Conservation (phyloP, 1,139 yeast genomes). For the Candida tropicalis region DNA sequence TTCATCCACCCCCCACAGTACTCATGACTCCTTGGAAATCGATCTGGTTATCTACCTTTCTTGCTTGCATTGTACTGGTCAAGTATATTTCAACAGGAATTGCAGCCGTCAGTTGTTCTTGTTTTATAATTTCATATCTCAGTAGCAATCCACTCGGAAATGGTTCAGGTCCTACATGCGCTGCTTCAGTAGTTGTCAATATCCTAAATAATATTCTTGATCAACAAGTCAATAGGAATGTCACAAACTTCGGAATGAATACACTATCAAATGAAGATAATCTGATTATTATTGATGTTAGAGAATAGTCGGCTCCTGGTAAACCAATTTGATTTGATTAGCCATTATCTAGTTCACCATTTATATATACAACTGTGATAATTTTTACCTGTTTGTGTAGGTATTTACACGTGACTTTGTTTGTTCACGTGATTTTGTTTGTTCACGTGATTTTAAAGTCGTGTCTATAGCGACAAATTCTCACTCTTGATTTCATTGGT, state of each 20-base stretch:
- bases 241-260: neutral
- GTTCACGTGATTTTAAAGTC: neutral
- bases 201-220: constrained; percentile 1
- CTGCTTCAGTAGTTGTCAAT: neutral
- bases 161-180: constrained; percentile 1
- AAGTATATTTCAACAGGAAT: constrained; percentile 1
- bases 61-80: neutral
- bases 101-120: constrained; percentile 3
- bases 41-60: neutral
- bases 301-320: too few relatives aligned
- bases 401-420: too few relatives aligned
- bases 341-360: too few relatives aligned
- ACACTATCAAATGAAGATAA: neutral
- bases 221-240: neutral
- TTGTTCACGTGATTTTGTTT: neutral
- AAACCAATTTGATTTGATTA: too few relatives aligned
- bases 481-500: constrained; percentile 3
- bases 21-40: constrained; percentile 3
- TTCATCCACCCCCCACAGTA: too few relatives aligned
- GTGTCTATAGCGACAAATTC: neutral
- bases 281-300: neutral
- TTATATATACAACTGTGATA: neutral
- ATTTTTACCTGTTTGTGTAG: too few relatives aligned
- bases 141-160: constrained; percentile 2
- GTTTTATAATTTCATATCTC: neutral